Evolutionary conservation across 2,329 filamentous ascomycete genomes (phyloP).

Genomic region (Cladosporium halotolerans): DNA sequence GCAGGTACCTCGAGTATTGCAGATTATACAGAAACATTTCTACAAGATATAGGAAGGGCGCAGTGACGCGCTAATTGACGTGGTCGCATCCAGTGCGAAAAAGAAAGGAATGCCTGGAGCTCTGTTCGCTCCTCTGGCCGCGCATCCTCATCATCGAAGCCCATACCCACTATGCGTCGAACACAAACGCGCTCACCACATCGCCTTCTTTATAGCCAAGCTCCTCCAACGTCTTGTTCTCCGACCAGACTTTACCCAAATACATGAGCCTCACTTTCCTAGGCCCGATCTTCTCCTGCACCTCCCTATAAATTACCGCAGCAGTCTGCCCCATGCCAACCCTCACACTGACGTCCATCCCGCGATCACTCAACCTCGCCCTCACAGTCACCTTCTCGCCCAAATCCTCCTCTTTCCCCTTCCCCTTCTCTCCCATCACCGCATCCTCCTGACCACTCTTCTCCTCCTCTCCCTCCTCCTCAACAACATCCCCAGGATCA

Average conservation of each 20-base stretch:
- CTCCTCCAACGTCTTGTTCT: constrained; percentile 55
- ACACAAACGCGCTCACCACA: constrained; percentile 71
- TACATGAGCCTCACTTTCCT: constrained; percentile 68
- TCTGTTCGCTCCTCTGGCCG: neutral
- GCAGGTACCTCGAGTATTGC: neutral
- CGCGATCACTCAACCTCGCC: constrained; percentile 34
- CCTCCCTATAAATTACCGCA: constrained; percentile 53
- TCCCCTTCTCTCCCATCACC: constrained; percentile 27
- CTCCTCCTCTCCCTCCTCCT: constrained; percentile 23
- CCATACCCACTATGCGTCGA: constrained; percentile 16
- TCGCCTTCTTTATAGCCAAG: constrained; percentile 73
- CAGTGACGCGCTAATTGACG: neutral
- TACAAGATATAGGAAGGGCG: neutral
- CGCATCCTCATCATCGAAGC: neutral
- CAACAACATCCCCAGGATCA: constrained; percentile 34
- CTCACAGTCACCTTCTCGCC: constrained; percentile 29
- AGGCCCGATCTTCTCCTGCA: constrained; percentile 56
- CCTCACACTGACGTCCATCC: constrained; percentile 32
- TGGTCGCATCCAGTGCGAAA: neutral
- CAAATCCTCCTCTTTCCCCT: constrained; percentile 27
- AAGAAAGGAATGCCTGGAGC: neutral
- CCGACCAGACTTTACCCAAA: constrained; percentile 72
- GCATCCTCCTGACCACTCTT: constrained; percentile 19
- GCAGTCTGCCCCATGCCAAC: constrained; percentile 49
- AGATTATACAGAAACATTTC: neutral